Evolutionary conservation across 768 basidiomycete genomes (phyloP).

Genomic region (Mycena epipterygia): DNA sequence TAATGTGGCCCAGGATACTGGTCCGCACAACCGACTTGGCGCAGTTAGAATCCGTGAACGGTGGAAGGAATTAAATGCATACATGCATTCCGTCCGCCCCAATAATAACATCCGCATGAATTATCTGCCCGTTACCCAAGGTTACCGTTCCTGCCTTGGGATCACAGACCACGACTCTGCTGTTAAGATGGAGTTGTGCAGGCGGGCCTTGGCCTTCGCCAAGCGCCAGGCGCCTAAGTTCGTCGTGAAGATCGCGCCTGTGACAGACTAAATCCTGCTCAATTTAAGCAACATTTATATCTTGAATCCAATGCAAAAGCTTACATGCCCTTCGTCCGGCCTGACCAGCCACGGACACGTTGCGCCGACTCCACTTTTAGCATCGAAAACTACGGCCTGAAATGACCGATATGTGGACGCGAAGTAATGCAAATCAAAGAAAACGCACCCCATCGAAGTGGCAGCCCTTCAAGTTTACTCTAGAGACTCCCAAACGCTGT

Average conservation of each 20-base stretch:
- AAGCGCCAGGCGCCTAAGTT: conserved; percentile 16
- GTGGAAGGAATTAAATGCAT: neutral
- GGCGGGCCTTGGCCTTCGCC: conserved; percentile 19
- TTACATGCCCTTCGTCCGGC: neutral
- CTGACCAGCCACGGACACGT: neutral
- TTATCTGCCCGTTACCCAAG: conserved; percentile 49
- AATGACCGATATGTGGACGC: neutral
- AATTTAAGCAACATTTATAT: neutral
- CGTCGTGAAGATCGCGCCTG: conserved; percentile 26
- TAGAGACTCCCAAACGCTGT: neutral
- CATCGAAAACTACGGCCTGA: conserved; percentile 14
- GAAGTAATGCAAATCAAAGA: neutral
- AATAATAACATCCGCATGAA: conserved; percentile 51
- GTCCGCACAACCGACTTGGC: conserved; percentile 5
- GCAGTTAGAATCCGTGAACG: neutral
- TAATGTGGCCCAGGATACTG: conserved; percentile 11
- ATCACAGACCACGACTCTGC: conserved; percentile 26
- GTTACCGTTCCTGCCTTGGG: conserved; percentile 50
- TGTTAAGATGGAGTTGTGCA: conserved; percentile 14
- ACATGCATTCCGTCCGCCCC: conserved; percentile 51
- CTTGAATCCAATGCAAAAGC: neutral
- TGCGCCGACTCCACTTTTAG: neutral
- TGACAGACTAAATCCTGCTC: conserved; percentile 19
- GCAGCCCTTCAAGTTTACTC: conserved; percentile 14
- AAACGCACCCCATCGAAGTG: conserved; percentile 27